phyloP scores from a whole-genome alignment of 306 rosid genomes.

The Cucumis melo region DNA sequence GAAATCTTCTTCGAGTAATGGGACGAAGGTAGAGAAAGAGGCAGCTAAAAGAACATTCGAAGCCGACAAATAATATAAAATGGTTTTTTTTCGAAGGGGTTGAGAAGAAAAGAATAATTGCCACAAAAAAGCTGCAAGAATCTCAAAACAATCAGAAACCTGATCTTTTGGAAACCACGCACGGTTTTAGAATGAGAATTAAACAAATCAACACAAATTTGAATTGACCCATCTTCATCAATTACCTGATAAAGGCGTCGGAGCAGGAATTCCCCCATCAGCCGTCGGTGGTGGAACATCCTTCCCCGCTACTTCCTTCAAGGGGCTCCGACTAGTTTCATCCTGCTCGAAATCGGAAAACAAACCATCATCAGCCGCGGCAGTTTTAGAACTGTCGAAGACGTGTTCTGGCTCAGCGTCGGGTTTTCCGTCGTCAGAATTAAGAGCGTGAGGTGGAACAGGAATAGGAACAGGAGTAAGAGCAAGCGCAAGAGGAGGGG shows the following conservation, averaged over 20 bases:
- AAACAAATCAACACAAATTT: neutral
- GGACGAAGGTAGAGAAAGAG: neutral
- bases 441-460: slow-evolving; percentile 2
- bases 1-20: neutral
- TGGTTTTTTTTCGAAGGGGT: neutral
- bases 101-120: neutral
- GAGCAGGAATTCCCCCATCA: slow-evolving; percentile 24
- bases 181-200: neutral
- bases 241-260: slow-evolving; percentile 62
- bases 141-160: neutral
- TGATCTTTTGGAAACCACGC: neutral
- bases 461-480: slow-evolving; percentile 10
- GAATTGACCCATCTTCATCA: neutral
- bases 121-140: slow-evolving; percentile 3
- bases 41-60: neutral
- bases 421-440: slow-evolving; percentile 6
- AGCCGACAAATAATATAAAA: neutral
- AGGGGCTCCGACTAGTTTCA: slow-evolving; percentile 37
- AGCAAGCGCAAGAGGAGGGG: slow-evolving; percentile 3
- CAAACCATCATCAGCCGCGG: slow-evolving; percentile 49
- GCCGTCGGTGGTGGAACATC: slow-evolving; percentile 12
- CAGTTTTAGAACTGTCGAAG: slow-evolving; percentile 49
- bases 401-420: slow-evolving; percentile 26
- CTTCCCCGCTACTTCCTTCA: slow-evolving; percentile 26
- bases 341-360: slow-evolving; percentile 73